phyloP scores from a whole-genome alignment of 1,284 basidiomycete species.

The Apiotrichum gamsii region DNA sequence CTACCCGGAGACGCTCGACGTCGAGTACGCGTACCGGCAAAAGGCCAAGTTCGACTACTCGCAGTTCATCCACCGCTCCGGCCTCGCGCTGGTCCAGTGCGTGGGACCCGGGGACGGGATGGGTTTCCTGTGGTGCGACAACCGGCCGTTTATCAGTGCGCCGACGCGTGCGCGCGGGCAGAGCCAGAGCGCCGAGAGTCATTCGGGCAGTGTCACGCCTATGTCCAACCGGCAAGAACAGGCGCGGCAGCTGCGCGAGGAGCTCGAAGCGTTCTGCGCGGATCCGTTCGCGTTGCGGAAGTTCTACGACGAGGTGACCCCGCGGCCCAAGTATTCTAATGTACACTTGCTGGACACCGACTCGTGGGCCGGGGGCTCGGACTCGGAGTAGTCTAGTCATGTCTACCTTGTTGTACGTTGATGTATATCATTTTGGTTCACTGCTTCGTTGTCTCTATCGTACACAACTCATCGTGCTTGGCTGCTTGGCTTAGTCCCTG shows the following conservation, averaged over 20 bases:
- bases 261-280: constrained; percentile 62
- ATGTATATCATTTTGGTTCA: no score
- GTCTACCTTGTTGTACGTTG: no score
- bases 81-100: constrained; percentile 79
- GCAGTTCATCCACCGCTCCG: constrained; percentile 82
- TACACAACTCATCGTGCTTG: no score
- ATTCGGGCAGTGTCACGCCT: constrained; percentile 18
- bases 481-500: no score
- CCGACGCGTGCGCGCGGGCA: constrained; percentile 23
- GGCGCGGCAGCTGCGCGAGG: constrained; percentile 48
- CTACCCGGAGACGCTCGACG: constrained; percentile 71
- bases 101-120: constrained; percentile 63
- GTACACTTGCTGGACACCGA: constrained; percentile 4
- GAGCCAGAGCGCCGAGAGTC: constrained; percentile 11
- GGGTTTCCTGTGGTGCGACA: constrained; percentile 73
- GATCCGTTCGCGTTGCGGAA: constrained; percentile 53
- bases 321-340: constrained; percentile 22
- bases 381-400: no score
- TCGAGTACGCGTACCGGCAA: constrained; percentile 82
- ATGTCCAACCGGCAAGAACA: constrained; percentile 36
- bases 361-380: constrained; percentile 2
- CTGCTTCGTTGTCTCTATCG: no score
- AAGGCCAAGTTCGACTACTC: constrained; percentile 62
- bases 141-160: constrained; percentile 56
- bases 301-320: constrained; percentile 69